Evolutionary conservation across 2,329 filamentous ascomycete genomes (phyloP), one percentile per base, ranked within the genome.

Genomic region (Sclerotinia subarctica): DNA sequence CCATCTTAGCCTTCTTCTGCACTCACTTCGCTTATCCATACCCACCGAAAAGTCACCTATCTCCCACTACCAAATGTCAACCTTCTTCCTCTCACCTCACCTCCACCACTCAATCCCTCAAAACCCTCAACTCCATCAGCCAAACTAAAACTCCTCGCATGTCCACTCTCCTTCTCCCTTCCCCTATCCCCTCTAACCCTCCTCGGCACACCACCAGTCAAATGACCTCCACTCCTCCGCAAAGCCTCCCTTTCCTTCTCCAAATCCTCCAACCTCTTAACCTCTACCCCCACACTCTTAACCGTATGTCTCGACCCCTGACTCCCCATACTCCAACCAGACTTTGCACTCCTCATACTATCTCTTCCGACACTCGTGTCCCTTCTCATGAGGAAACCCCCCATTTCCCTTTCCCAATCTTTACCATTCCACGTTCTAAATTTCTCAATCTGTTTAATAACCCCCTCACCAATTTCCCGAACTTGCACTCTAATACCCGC

Each of bases 401-500:
- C 68, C 65, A 73, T 70, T 44, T 77, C 74, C 51, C 69, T 72
- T 3, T 73, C 68, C 67, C 73, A 72, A 63, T 77, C 74, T 49
- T 69, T 73, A 0, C 75, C 75, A 66, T 70, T 71, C 75, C 74
- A 77, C n/a, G 73, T 77, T 35, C 67, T 71, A 42, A 69, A 73
- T 29, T 73, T 76, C 5, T 69, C 63, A n/a, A 65, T 64, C 72
- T 56, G 69, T 69, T 29, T 63, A 24, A 62, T 35, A 5, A 46
- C 24, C n/a, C 32, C 54, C n/a, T 56, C 51, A 11, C 60, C 17
- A 42, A 63, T 63, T 63, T 58, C 26, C 46, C 17, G n/a, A 64
- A 64, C 26, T 47, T 57, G 19, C 35, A 53, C 21, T 62, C 54
- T 11, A 51, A 42, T n/a, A 19, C 47, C 24, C 7, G 24, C 26